Evolutionary conservation across 768 basidiomycete genomes (phyloP), one percentile per base, ranked within the genome.

Genomic region (Cystobasidium tubakii): DNA sequence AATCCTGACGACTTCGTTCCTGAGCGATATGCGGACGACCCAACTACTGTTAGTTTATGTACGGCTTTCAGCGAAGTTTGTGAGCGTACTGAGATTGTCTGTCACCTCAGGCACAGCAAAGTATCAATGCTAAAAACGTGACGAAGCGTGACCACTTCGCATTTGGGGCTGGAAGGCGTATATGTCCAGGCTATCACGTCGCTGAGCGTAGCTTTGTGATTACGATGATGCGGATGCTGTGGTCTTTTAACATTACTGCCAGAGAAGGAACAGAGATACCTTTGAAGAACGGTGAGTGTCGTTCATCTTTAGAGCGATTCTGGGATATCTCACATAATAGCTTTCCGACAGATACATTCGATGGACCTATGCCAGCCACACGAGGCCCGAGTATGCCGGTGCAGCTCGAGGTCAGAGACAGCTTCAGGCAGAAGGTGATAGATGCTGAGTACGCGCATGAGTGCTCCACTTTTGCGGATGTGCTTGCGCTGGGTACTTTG

Each of bases 281-380:
- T 33, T 29, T 66, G 23, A 29, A 25, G 27, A 21, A 43, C 27
- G 46, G 36, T 42, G 27, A 50, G 46, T 43, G 10, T 13, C 64
- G 31, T n/a, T 42, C 33, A 21, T 64, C 42, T n/a, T n/a, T n/a
- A n/a, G n/a, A n/a, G n/a, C n/a, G n/a, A n/a, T n/a, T n/a, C n/a
- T n/a, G n/a, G n/a, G n/a, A n/a, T n/a, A n/a, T n/a, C n/a, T n/a
- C n/a, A n/a, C n/a, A n/a, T 31, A 27, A 19, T 25, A 64, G 6
- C 42, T 34, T 34, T 29, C 33, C 19, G 7, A 43, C 19, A 43
- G 64, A 66, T 66, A 29, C 64, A 23, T 66, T 42, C 19, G 64
- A 66, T 43, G 64, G 64, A 44, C 64, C 64, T 6, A 66, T 66
- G 64, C 64, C 64, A 21, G 64, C 64, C 10, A 66, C 64, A 29